Base-by-base conservation (phyloP, 2,329 filamentous ascomycete species). In the Aspergillus sp. region DNA sequence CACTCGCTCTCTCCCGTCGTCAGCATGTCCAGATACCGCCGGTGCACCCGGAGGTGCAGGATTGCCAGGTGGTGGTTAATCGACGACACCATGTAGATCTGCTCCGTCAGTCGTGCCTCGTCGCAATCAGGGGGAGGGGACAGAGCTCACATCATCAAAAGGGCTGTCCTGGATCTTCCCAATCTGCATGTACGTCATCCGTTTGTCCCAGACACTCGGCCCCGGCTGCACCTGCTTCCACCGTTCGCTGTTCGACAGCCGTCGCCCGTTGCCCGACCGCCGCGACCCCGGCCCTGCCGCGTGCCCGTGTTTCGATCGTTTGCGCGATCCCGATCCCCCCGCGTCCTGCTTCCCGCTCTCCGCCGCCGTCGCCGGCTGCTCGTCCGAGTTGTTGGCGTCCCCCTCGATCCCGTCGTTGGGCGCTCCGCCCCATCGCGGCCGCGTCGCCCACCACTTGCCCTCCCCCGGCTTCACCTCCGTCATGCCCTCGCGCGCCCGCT, bases 21-120 rank as follows among this genome's bases (percentile, higher is more conserved):
- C 24, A 79, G 55, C 42, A 67, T 67, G n/a, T 71, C 64, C 20
- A 76, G 49, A 48, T 79, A 79, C 13, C 64, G 58, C 15, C 58
- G 56, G 49, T 78, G 74, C 27, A 79, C 63, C 19, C 66, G 69
- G 29, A 79, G 59, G 42, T 72, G 73, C 32, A 79, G 50, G 29
- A 80, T 67, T 35, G 70, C 67, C 39, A 78, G 62, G 43, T 80
- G 75, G 53, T 77, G 74, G 49, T 78, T 78, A 41, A 78, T 60
- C 15, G 72, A 72, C 8, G 74, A 78, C 29, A 78, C 47, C 63
- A 78, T 68, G 53, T 73, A 78, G 32, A 78, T 66, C 72, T 78
- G 45, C 28, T 19, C 22, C 26, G 39, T 36, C 24, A 35, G 31
- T 34, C 8, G 40, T 14, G 15, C 8, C 28, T 24, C 14, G 34